Evolutionary conservation across 2,329 filamentous ascomycete species (phyloP), one percentile per base, ranked within the genome.

Genomic region (Colletotrichum spaethianum): DNA sequence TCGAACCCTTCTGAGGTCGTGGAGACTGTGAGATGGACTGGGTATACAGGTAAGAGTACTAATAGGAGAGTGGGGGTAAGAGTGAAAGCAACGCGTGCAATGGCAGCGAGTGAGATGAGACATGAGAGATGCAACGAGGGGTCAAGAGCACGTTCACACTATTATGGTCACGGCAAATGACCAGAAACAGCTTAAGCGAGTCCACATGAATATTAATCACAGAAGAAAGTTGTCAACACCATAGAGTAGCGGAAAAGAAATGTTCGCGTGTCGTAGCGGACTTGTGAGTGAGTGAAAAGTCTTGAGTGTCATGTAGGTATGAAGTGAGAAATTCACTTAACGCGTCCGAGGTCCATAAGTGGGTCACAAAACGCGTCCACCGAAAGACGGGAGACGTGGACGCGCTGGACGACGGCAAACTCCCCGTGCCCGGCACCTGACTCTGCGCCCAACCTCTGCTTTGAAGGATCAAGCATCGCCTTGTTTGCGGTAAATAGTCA

Each of bases 301-400:
- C 38, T 11, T 40, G 38, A 16, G 23, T 20, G 14, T 33, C 12
- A 18, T 31, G 26, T 42, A 50, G 28, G 8, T 16, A 4, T 23
- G n/a, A 26, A 31, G 28, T 38, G 40, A 63, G 40, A 12, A 23
- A 66, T 12, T 31, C 55, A 67, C 62, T 70, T 67, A 55, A 70
- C 67, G 67, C 67, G 67, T 67, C 26, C 18, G 3, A 28, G 9
- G 31, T 16, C 16, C 2, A 23, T 33, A 40, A 55, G 63, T 48
- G 67, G 67, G 48, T 20, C 57, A 16, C 26, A 26, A 55, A 38
- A 61, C 67, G 56, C 67, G 67, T 66, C 61, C 31, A 38, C 42
- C 42, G 12, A 16, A 33, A n/a, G 26, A 20, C 65, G 55, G 28
- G 16, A 42, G 46, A 50, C 12, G 52, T 36, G 52, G 63, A 70